Evolutionary conservation across 108 stramenopile species (phyloP), one percentile per base, ranked within the genome.

Genomic region (Discostella stelligeroides): DNA sequence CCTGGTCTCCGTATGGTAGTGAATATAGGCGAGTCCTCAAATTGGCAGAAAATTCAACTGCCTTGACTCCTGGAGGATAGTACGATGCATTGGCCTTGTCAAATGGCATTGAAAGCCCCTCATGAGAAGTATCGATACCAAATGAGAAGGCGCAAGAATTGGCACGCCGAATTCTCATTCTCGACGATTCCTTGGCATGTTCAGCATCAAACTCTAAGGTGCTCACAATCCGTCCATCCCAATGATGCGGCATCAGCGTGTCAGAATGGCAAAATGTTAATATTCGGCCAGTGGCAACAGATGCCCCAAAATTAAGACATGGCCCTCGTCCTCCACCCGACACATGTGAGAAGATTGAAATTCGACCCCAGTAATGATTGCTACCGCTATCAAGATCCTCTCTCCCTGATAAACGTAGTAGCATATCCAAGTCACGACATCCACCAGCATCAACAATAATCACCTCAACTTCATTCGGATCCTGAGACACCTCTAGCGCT

Each of bases 1-100:
- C 76, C 64, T 89, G 88, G 84, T 96, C 95, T 18, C 95, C 95
- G 64, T 96, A 96, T 0, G 92, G 92, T n/a, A 93, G 76, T 18
- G 81, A 73, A 60, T 75, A 90, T 24, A 88, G 58, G 38, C 78
- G 59, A 23, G 77, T 82, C 20, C 89, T 60, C 12, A 82, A 24
- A 63, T 82, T 86, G 53, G 88, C 90, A 28, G 86, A 85, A 23
- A 65, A 63, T 72, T 85, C 85, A 23, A 86, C 80, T 14, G 90
- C 87, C 51, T 57, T 51, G 27, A 88, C 64, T 9, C 87, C 90
- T 38, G 87, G 86, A 14, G 83, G 81, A 47, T 15, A 54, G 51
- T 80, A 82, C n/a, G 38, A 20, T 21, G 42, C 34, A 13, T 27
- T 7, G 0, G 48, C 34, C n/a, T 42, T 39, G 10, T 28, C 24